Evolutionary conservation across 352 stramenopile genomes (phyloP).

Genomic region (Globisporangium nagaii): DNA sequence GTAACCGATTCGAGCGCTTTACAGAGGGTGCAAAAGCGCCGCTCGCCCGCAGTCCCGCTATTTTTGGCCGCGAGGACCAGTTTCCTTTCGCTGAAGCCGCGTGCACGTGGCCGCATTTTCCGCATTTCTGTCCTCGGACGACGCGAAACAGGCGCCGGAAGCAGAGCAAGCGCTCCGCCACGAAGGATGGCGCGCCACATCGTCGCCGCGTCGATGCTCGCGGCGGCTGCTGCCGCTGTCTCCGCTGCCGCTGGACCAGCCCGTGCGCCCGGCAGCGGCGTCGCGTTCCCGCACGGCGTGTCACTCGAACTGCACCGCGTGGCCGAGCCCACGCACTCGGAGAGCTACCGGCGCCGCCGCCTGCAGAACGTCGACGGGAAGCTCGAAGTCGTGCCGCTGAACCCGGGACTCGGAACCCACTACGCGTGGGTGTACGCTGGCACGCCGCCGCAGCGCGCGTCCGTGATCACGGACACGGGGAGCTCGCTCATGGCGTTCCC

Average conservation of each 20-base stretch:
- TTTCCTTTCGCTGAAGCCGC: too few relatives aligned
- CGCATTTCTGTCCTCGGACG: too few relatives aligned
- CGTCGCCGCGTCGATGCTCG: neutral
- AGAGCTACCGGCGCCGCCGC: slow-evolving; percentile 40
- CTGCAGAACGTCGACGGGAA: slow-evolving; percentile 20
- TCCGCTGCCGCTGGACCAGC: neutral
- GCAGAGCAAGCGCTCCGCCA: too few relatives aligned
- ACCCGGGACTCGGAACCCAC: slow-evolving; percentile 73
- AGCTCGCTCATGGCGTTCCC: slow-evolving; percentile 77
- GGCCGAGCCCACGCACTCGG: slow-evolving; percentile 10
- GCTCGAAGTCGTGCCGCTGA: slow-evolving; percentile 58
- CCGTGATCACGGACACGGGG: slow-evolving; percentile 80
- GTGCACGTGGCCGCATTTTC: too few relatives aligned
- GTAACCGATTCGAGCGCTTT: too few relatives aligned
- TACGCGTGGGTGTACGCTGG: slow-evolving; percentile 83
- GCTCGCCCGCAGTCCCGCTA: too few relatives aligned
- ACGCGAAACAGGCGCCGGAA: too few relatives aligned
- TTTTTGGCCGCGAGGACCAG: too few relatives aligned
- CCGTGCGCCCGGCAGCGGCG: neutral
- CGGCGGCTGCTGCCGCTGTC: neutral
- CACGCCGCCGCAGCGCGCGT: slow-evolving; percentile 72
- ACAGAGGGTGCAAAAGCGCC: too few relatives aligned
- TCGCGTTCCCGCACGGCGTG: slow-evolving; percentile 12
- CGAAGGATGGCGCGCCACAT: neutral
- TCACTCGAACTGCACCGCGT: slow-evolving; percentile 42